A percentile compares a stretch with the other conserved stretches of the same genome.
Conservation (phyloP, 331 rosid species). For the Saraca asoca region DNA sequence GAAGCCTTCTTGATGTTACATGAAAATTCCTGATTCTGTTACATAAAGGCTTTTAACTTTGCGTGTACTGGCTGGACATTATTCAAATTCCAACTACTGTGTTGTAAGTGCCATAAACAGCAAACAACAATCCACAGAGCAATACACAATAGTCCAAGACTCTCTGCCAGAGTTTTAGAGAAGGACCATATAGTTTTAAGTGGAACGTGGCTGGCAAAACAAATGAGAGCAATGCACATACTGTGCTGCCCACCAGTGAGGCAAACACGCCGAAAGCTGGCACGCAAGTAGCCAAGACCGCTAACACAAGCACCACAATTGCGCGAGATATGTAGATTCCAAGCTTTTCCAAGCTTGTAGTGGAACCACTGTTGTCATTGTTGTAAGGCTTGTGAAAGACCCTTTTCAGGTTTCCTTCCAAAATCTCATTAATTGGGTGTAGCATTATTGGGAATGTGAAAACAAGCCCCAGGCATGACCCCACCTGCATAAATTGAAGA, state of each 20-base stretch:
- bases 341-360: conserved; percentile 34
- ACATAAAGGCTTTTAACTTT: conserved; percentile 23
- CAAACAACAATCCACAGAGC: conserved; percentile 69
- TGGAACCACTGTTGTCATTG: conserved; percentile 30
- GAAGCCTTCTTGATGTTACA: neutral
- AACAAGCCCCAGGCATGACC: conserved; percentile 73
- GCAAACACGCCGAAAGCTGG: conserved; percentile 74
- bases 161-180: conserved; percentile 59
- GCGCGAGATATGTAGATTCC: conserved; percentile 57
- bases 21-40: conserved; percentile 14
- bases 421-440: conserved; percentile 79
- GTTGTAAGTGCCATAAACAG: conserved; percentile 75
- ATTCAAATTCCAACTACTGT: conserved; percentile 58
- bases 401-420: conserved; percentile 53
- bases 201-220: conserved; percentile 86
- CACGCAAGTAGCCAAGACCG: conserved; percentile 58
- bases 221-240: conserved; percentile 82
- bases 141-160: conserved; percentile 58
- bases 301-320: conserved; percentile 61
- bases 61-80: conserved; percentile 12
- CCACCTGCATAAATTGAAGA: conserved; percentile 49
- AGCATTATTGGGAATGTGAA: conserved; percentile 92
- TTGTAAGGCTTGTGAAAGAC: conserved; percentile 21
- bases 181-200: conserved; percentile 61
- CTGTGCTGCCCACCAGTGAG: conserved; percentile 83